A percentile compares a stretch with the other conserved stretches of the same genome.
phyloP scores from a whole-genome alignment of 2,329 filamentous ascomycete species.

The Scedosporium dehoogii region DNA sequence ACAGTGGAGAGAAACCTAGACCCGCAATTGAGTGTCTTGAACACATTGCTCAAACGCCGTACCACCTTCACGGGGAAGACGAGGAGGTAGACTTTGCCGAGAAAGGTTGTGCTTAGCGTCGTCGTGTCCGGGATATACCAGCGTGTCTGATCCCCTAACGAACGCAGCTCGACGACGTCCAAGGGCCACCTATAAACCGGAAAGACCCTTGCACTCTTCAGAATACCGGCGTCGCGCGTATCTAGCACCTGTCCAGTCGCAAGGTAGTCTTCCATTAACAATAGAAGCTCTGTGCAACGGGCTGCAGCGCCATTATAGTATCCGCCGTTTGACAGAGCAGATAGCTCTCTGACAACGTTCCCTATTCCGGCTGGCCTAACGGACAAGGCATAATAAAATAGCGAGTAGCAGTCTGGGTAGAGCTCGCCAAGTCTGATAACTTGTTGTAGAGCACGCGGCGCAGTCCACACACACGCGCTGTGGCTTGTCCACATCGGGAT shows the following conservation, averaged over 20 bases:
- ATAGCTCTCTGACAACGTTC: background rate
- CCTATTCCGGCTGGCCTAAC: background rate
- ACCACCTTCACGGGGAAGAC: background rate
- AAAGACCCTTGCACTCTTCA: background rate
- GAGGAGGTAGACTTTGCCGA: background rate
- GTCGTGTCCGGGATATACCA: background rate
- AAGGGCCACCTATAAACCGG: background rate
- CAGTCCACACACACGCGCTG: conserved; percentile 7
- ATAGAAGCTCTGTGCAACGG: background rate
- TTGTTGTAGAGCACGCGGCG: conserved; percentile 3
- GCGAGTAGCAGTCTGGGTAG: conserved; percentile 6
- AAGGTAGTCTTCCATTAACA: background rate
- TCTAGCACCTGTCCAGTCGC: background rate
- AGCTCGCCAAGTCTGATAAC: conserved; percentile 4
- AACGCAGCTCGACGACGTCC: background rate
- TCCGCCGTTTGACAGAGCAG: background rate
- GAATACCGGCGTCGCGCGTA: background rate
- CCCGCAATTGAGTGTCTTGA: background rate
- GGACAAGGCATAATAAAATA: conserved; percentile 4
- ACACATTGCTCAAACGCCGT: background rate
- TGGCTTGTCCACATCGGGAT: conserved; percentile 3
- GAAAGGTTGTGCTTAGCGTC: background rate
- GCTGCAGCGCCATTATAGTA: background rate
- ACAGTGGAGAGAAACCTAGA: background rate
- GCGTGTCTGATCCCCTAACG: background rate